These are phyloP conservation scores for Citrus trifoliata DNA, from an alignment of 345 rosid species.

Conservation along the genomic window DNA sequence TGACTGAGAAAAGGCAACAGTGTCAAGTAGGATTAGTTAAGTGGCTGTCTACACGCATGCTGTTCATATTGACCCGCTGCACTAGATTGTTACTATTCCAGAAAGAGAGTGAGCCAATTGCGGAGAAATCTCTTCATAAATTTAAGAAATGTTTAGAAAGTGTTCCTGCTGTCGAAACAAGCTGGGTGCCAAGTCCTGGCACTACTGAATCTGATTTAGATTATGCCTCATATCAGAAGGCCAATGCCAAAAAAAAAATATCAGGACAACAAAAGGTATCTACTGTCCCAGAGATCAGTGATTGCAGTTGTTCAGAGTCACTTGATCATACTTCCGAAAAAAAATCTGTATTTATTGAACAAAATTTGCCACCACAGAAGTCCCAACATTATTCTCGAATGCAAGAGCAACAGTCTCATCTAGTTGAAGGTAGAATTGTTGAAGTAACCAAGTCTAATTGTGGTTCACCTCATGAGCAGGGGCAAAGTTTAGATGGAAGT, in stretches of 20 bases:
- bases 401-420: conserved; percentile 30
- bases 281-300: conserved; percentile 26
- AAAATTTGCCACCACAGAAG: conserved; percentile 28
- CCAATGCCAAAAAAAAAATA: conserved; percentile 22
- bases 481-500: conserved; percentile 34
- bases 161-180: conserved; percentile 66
- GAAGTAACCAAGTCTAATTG: conserved; percentile 13
- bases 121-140: conserved; percentile 56
- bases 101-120: conserved; percentile 66
- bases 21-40: conserved; percentile 63
- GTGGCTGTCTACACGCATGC: conserved; percentile 73
- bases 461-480: conserved; percentile 40
- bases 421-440: conserved; percentile 23
- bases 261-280: conserved; percentile 23
- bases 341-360: conserved; percentile 24
- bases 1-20: conserved; percentile 63
- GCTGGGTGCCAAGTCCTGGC: conserved; percentile 44
- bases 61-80: conserved; percentile 75
- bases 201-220: conserved; percentile 36
- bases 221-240: conserved; percentile 29
- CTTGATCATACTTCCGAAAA: conserved; percentile 33
- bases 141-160: conserved; percentile 76
- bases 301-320: conserved; percentile 17
- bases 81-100: conserved; percentile 73
- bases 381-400: conserved; percentile 24